Conservation (phyloP, 305 asterid species). For the Rubia balearica region DNA sequence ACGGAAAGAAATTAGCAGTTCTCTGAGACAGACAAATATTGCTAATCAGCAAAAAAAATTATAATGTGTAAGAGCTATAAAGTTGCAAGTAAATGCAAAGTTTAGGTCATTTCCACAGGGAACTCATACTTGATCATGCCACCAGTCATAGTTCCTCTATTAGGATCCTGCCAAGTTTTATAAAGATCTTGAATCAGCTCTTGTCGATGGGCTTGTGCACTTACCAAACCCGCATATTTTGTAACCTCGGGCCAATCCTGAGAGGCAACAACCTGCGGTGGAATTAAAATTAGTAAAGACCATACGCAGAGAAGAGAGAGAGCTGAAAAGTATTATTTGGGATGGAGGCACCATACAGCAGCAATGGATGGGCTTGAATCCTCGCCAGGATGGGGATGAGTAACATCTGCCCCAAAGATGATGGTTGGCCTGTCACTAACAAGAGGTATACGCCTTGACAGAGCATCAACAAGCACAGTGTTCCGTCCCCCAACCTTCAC, state of each 20-base stretch:
- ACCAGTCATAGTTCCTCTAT: slow-evolving; percentile 69
- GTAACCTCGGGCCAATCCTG: slow-evolving; percentile 99
- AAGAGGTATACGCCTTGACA: slow-evolving; percentile 78
- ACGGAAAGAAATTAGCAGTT: slow-evolving; percentile 83
- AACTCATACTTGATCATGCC: slow-evolving; percentile 86
- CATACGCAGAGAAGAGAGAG: not conserved
- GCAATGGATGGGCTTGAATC: slow-evolving; percentile 98
- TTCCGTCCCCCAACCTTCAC: slow-evolving; percentile 97
- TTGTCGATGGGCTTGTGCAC: slow-evolving; percentile 93
- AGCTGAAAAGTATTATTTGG: not conserved
- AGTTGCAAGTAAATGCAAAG: not conserved
- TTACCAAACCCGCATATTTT: slow-evolving; percentile 84
- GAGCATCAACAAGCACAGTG: slow-evolving; percentile 81
- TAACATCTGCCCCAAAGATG: slow-evolving; percentile 96
- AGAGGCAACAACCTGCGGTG: slow-evolving; percentile 86
- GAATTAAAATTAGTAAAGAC: slow-evolving; percentile 15
- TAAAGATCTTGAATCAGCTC: slow-evolving; percentile 87
- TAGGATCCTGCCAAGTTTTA: slow-evolving; percentile 89
- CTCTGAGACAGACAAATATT: slow-evolving; percentile 43
- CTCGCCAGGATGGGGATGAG: slow-evolving; percentile 98
- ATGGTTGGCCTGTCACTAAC: slow-evolving; percentile 95
- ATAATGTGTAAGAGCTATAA: not conserved
- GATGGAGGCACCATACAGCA: slow-evolving; percentile 45
- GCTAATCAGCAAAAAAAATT: slow-evolving; percentile 5
- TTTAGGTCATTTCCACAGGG: not conserved